A percentile compares a stretch with the other conserved stretches of the same genome.
phyloP scores from a whole-genome alignment of 805 yeast species.

The Ogataea corticis region DNA sequence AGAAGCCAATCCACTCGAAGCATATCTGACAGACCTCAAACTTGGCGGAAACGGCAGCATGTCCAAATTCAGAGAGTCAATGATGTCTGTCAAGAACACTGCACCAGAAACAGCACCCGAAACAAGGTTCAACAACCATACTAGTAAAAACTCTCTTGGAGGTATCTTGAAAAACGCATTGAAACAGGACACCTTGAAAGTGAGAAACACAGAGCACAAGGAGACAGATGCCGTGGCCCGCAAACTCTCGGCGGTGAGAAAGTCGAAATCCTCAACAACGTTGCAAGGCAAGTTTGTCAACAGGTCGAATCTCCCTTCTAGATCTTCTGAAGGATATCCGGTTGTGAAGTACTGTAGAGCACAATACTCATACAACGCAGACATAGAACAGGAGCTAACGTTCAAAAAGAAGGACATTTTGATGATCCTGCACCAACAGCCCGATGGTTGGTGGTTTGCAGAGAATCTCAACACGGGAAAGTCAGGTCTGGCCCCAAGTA shows the following conservation, averaged over 20 bases:
- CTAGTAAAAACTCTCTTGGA: constrained; percentile 9
- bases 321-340: constrained; percentile 53
- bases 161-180: constrained; percentile 11
- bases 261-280: constrained; percentile 34
- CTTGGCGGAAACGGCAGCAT: constrained; percentile 44
- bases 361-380: constrained; percentile 57
- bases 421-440: constrained; percentile 55
- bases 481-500: constrained; percentile 66
- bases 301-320: constrained; percentile 42
- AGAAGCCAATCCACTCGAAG: constrained; percentile 50
- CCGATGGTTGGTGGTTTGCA: constrained; percentile 77
- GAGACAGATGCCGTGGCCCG: constrained; percentile 5
- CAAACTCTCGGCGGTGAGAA: constrained; percentile 20
- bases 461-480: constrained; percentile 49
- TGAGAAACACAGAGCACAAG: constrained; percentile 1
- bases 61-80: constrained; percentile 39
- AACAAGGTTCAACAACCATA: background rate
- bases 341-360: constrained; percentile 56
- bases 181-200: background rate
- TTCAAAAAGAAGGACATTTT: constrained; percentile 60
- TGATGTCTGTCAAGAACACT: constrained; percentile 19
- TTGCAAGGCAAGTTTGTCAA: constrained; percentile 22
- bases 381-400: constrained; percentile 58
- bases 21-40: constrained; percentile 49
- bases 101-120: background rate